A percentile compares a stretch with the other conserved stretches of the same genome.
Conservation (phyloP, 352 stramenopile species). For the Phytophthora kernoviae region DNA sequence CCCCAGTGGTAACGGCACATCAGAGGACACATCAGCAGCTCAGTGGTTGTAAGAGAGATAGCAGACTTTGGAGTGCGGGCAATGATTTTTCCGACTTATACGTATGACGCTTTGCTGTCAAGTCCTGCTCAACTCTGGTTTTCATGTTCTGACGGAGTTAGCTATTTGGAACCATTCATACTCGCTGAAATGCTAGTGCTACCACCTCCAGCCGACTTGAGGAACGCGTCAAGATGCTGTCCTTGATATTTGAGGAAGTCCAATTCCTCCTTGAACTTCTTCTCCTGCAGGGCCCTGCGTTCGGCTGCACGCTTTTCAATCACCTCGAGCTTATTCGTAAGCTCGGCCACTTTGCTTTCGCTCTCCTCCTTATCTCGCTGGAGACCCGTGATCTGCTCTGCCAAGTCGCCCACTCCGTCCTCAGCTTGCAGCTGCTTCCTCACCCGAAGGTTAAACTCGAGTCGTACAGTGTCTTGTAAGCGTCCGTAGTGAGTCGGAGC, state of each 20-base stretch:
- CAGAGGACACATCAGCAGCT: slow-evolving; percentile 8
- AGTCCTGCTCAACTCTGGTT: not conserved
- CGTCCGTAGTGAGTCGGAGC: slow-evolving; percentile 93
- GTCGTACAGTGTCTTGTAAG: slow-evolving; percentile 96
- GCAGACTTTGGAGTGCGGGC: not conserved
- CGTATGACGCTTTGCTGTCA: not conserved
- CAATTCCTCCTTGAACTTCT: slow-evolving; percentile 94
- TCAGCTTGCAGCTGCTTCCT: slow-evolving; percentile 94
- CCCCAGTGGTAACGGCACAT: not conserved
- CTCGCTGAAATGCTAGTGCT: slow-evolving; percentile 20
- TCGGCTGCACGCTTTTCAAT: slow-evolving; percentile 92
- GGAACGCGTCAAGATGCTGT: slow-evolving; percentile 94
- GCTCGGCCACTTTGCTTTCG: slow-evolving; percentile 86
- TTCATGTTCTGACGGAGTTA: not conserved
- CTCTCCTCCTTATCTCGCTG: slow-evolving; percentile 66
- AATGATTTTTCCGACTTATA: not conserved
- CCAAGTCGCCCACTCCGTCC: slow-evolving; percentile 90
- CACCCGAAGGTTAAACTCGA: slow-evolving; percentile 93
- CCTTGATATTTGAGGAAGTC: slow-evolving; percentile 96
- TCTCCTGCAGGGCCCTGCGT: slow-evolving; percentile 89
- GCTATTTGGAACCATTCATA: slow-evolving; percentile 14
- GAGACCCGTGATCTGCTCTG: slow-evolving; percentile 58
- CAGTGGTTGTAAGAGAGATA: not conserved
- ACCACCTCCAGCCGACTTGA: slow-evolving; percentile 87
- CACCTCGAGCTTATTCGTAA: slow-evolving; percentile 92